phyloP scores from a whole-genome alignment of 306 rosid genomes.

The Citrullus amarus region DNA sequence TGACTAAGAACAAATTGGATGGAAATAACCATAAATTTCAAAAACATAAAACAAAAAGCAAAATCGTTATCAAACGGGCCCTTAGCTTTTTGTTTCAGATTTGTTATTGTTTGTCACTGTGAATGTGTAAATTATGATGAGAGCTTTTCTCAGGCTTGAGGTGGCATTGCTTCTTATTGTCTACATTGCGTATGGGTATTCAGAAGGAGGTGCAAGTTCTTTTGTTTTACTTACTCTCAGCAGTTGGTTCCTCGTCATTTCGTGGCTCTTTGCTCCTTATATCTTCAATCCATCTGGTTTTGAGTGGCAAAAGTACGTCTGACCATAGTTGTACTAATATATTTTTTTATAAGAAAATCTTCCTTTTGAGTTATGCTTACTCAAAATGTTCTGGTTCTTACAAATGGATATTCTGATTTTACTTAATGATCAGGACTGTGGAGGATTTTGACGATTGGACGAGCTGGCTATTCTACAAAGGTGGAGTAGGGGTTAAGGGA shows the following conservation, averaged over 20 bases:
- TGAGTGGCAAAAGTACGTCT: slow-evolving; percentile 97
- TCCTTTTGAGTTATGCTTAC: background rate
- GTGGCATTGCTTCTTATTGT: slow-evolving; percentile 77
- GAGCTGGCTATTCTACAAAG: slow-evolving; percentile 94
- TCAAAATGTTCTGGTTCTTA: background rate
- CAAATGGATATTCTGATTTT: slow-evolving; percentile 11
- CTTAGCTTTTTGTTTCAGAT: background rate
- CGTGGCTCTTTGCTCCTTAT: slow-evolving; percentile 98
- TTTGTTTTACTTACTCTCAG: slow-evolving; percentile 71
- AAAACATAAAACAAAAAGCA: background rate
- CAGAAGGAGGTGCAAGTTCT: slow-evolving; percentile 73
- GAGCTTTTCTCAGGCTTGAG: slow-evolving; percentile 55
- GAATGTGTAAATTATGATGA: background rate
- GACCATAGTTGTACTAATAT: background rate
- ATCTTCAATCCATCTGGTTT: slow-evolving; percentile 98
- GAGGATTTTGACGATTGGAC: slow-evolving; percentile 99
- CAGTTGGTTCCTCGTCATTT: slow-evolving; percentile 98
- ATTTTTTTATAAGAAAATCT: no score
- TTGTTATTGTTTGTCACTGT: background rate
- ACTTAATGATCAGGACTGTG: slow-evolving; percentile 61
- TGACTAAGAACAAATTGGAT: background rate
- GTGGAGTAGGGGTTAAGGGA: slow-evolving; percentile 95
- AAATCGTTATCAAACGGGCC: background rate
- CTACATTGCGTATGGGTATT: slow-evolving; percentile 71
- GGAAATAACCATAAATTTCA: background rate